Percentiles rank a stretch among this genome's conserved stretches.
phyloP scores from a whole-genome alignment of 1,139 yeast genomes.

The Suhomyces coccinellae region DNA sequence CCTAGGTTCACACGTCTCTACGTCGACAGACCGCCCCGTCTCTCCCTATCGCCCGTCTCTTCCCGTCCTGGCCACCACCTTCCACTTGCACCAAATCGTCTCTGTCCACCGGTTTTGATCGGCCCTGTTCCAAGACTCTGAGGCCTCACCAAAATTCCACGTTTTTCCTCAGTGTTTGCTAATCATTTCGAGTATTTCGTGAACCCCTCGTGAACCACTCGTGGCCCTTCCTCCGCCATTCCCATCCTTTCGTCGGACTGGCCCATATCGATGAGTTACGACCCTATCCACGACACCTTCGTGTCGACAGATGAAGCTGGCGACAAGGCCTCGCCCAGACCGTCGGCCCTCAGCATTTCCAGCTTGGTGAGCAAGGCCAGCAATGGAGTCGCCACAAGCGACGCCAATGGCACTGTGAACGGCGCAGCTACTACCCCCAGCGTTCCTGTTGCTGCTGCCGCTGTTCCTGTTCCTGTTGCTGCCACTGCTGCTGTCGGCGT shows the following conservation, averaged over 20 bases:
- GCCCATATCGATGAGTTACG: conserved; percentile 19
- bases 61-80: background rate
- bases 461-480: background rate
- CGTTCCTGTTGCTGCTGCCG: background rate
- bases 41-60: background rate
- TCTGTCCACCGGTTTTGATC: conserved; percentile 6
- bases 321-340: no score
- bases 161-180: conserved; percentile 8
- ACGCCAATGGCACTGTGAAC: background rate
- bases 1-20: background rate
- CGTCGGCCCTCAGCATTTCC: conserved; percentile 17
- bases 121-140: conserved; percentile 7
- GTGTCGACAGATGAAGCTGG: conserved; percentile 15
- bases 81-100: conserved; percentile 3
- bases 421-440: no score
- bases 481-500: background rate
- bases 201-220: no score
- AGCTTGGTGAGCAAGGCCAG: conserved; percentile 14
- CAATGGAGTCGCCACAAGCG: no score
- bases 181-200: background rate
- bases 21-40: background rate
- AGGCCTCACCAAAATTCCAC: conserved; percentile 10
- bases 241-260: background rate
- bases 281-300: conserved; percentile 23
- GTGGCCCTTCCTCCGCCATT: no score